Evolutionary conservation across 2,329 filamentous ascomycete genomes (phyloP), one percentile per base, ranked within the genome.

Genomic region (Lithohypha guttulata): DNA sequence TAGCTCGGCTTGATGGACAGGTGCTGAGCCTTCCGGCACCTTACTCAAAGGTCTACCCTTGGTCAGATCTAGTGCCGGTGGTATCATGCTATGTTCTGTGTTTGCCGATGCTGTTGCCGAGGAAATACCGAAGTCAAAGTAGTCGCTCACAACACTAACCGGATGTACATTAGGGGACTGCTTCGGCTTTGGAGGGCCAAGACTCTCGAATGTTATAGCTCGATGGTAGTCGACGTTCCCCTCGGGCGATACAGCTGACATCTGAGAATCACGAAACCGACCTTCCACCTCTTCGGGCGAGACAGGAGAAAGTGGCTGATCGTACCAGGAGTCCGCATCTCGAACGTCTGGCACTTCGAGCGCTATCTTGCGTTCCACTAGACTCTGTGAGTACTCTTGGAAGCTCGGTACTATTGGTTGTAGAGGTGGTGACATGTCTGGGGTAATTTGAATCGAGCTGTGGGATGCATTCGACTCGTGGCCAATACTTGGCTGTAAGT

Each of bases 71-170:
- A 42, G 30, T 6, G 44, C 47, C 14, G 43, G 36, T 28, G 48
- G 41, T 8, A 47, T 41, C 9, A 48, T 40, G 15, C 42, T 41
- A 18, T 31, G 39, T 13, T 41, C 42, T 10, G 42, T 34, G 2
- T 43, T 28, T 37, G 47, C 39, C 18, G 45, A 44, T 26, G 49
- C 33, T n/a, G 34, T 46, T 9, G 41, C 45, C 10, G 49, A 47
- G 41, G 47, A 44, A 6, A 44, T 43, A 33, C 43, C 45, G 6
- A 42, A 40, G 5, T 45, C 37, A 15, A 23, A 34, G 20, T 34
- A 27, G 25, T 36, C 32, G 10, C 17, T 8, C 14, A 36, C 38
- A 20, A 31, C 35, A 11, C 39, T 21, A 4, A 44, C 38, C 10
- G 37, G 33, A 22, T 31, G 39, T 15, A 44, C 11, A 20, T 41